Conservation (phyloP, 1,139 yeast species). For the Tardiomyces digboiensis region DNA sequence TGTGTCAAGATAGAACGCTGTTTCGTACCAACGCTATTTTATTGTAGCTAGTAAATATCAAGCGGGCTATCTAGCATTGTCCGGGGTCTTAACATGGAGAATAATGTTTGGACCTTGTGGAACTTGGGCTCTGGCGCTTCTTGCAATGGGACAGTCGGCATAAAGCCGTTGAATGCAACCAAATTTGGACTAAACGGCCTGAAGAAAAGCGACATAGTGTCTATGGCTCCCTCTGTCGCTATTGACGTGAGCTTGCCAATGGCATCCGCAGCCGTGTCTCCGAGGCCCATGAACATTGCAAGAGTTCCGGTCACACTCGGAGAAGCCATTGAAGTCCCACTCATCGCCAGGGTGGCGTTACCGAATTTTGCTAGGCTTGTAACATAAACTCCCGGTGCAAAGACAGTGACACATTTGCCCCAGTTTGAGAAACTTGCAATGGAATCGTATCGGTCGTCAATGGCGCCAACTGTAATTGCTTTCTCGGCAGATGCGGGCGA, state of each 20-base stretch:
- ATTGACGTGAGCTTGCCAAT: slow-evolving; percentile 19
- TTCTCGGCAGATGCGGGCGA: slow-evolving; percentile 70
- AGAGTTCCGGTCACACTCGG: slow-evolving; percentile 34
- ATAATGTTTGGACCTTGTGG: neutral
- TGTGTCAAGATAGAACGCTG: too few relatives aligned
- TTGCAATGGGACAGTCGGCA: slow-evolving; percentile 1
- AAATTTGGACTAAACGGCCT: slow-evolving; percentile 40
- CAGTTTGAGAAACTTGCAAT: slow-evolving; percentile 78
- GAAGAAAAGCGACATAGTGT: slow-evolving; percentile 26
- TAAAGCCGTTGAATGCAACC: slow-evolving; percentile 32
- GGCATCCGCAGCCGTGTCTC: slow-evolving; percentile 36
- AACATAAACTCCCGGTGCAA: slow-evolving; percentile 75
- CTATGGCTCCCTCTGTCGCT: slow-evolving; percentile 24
- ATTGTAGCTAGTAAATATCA: too few relatives aligned
- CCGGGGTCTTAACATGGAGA: too few relatives aligned
- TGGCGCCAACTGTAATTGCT: slow-evolving; percentile 85
- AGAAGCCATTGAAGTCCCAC: slow-evolving; percentile 93
- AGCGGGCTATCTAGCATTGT: too few relatives aligned
- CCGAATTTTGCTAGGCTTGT: slow-evolving; percentile 16
- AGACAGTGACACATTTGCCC: slow-evolving; percentile 82
- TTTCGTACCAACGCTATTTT: too few relatives aligned
- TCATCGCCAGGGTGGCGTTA: slow-evolving; percentile 30
- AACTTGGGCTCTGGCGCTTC: neutral
- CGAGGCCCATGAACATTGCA: slow-evolving; percentile 54
- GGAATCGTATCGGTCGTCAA: slow-evolving; percentile 61